Evolutionary conservation across 495 filamentous ascomycete species (phyloP), one percentile per base, ranked within the genome.

Genomic region (Baudoinia panamericana): DNA sequence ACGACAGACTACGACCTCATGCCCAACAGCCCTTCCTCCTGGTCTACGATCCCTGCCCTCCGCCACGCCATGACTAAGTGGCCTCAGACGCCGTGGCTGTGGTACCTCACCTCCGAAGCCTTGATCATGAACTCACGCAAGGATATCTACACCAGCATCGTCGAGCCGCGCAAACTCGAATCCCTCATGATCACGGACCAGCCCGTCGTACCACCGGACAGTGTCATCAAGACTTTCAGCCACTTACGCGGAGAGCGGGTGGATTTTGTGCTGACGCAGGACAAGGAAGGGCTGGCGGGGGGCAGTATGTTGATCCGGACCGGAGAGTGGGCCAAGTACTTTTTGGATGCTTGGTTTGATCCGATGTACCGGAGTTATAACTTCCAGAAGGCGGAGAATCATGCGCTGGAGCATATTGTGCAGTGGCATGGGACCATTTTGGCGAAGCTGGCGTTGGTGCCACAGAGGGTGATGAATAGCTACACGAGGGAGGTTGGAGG

Each of bases 401-500:
- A 96, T 69, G 87, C 86, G 32, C 61, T 99, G 70, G 92, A 59
- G 46, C 61, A 63, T 48, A 59, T 63, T 26, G 61, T 63, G 39
- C 61, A 63, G 57, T 99, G 92, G 92, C 92, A 99, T 57, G 86
- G 90, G n/a, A 99, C 90, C 0, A 84, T 96, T 38, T 70, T 99
- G 15, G 80, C 86, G 16, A 84, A 84, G 51, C 61, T 94, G 39
- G 86, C 81, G 1, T 63, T 99, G 10, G 63, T 99, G 15, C 84
- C 85, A 3, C 88, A 96, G 62, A 70, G 76, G 15, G 63, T 69
- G 26, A 60, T 99, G 52, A 93, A 92, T 57, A 67, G 84, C 3
- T 93, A 93, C 56, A 68, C 63, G 51, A 58, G 63, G 19, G 69
- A 72, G 37, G 63, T 68, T 5, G 45, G 57, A 1, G 63, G 59